Evolutionary conservation across 2,329 filamentous ascomycete genomes (phyloP), one percentile per base, ranked within the genome.

Genomic region (Calonectria leucothoes): DNA sequence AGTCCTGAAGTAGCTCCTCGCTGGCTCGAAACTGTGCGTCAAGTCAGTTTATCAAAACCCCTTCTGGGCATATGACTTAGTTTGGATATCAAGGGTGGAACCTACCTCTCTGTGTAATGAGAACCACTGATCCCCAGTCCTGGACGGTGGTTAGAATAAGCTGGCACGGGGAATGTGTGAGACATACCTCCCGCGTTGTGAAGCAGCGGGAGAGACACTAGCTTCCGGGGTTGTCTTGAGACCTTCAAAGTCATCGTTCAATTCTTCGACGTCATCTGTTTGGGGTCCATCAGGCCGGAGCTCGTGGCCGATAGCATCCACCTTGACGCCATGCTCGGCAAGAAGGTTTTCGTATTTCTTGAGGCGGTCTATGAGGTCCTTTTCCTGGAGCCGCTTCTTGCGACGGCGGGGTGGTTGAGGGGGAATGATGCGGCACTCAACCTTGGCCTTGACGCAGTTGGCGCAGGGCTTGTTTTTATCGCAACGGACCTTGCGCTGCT

Each of bases 401-500:
- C 90, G 85, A 14, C 91, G 82, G 80, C 92, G 84, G 79, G 91
- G 86, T 81, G 92, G 86, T 81, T 91, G 83, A 77, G 91, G 85
- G 79, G 91, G 85, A 75, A 90, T 84, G 10, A 92, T 89, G 45
- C 88, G 87, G 81, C 92, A 95, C 76, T 94, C 89, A 37, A 89
- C 89, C 27, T 87, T 85, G 66, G 90, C 88, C 83, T 90, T 93
- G 81, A 91, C 86, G 80, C 93, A 95, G 83, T 93, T 93, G 78
- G 89, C 87, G 81, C 94, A 95, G 20, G 93, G 93, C 83, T 92
- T 92, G 77, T 89, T 91, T 83, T 93, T 93, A 83, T 95, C 92
- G 83, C 94, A 95, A 73, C 92, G 92, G 51, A 95, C 89, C 82
- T 95, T 95, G 74, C 93, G 91, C 82, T 94, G 93, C 81, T 95